Conservation (phyloP, 2,329 filamentous ascomycete genomes). For the Paecilomyces sp. region DNA sequence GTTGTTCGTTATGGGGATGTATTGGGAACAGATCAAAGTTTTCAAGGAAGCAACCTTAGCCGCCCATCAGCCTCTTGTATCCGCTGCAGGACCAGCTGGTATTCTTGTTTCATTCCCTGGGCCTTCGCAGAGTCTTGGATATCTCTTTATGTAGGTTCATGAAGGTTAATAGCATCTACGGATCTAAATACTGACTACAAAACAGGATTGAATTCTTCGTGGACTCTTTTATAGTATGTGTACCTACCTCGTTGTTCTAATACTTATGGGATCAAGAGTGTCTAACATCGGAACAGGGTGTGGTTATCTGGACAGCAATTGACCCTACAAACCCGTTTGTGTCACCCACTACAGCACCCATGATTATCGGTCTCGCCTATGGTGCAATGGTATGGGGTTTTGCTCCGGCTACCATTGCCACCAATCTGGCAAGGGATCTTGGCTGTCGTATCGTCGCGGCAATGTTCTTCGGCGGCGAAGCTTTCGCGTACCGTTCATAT, state of each 20-base stretch:
- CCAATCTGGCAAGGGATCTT: constrained; percentile 53
- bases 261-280: too few species aligned
- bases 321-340: constrained; percentile 38
- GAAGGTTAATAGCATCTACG: neutral
- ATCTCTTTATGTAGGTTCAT: constrained; percentile 41
- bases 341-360: constrained; percentile 11
- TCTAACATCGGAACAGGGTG: constrained; percentile 23
- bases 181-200: neutral
- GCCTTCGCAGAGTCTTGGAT: constrained; percentile 47
- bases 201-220: constrained; percentile 51
- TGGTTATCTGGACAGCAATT: constrained; percentile 52
- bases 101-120: constrained; percentile 51
- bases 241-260: neutral
- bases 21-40: constrained; percentile 44
- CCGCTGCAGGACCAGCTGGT: constrained; percentile 45
- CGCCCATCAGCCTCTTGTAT: constrained; percentile 31
- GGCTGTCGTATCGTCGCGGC: constrained; percentile 54
- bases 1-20: constrained; percentile 50
- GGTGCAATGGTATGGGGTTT: constrained; percentile 52
- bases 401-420: constrained; percentile 47
- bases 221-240: constrained; percentile 45
- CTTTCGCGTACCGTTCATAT: constrained; percentile 41
- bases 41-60: constrained; percentile 34
- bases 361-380: constrained; percentile 51
- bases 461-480: constrained; percentile 49